Base-by-base conservation (phyloP, 495 filamentous ascomycete species). In the Thermothielavioides terrestris region DNA sequence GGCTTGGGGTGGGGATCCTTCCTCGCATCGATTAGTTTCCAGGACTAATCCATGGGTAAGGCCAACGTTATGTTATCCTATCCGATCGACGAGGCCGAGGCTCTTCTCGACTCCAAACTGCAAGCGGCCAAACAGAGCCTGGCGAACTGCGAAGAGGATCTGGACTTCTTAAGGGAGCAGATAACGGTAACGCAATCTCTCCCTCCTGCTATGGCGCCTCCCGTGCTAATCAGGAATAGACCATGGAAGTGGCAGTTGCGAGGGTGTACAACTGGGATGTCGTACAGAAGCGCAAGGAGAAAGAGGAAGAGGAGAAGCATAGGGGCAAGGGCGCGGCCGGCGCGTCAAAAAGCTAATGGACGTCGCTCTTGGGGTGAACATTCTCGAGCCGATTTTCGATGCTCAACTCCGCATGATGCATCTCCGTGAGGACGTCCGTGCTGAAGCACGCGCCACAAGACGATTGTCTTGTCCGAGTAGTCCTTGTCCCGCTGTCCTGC, bases 251-350 rank as follows among this genome's bases (percentile, higher is more conserved):
- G 32, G 92, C 92, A 11, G 89, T 89, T 15, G 92, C 92, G 18
- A 76, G 94, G 48, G 87, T 98, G n/a, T 98, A 97, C 66, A 98
- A 98, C 65, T 96, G 91, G 88, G 92, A 98, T 61, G 86, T 98
- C 6, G 86, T 87, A 28, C 82, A 94, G 75, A 86, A 91, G 67
- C 73, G 92, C 50, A 95, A 94, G 76, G 91, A 95, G 49, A 91
- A 87, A 65, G 77, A 75, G 15, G 84, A 85, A 7, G 81, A 82
- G 54, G 79, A 72, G 30, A 60, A 62, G 40, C 32, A 27, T n/a
- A 56, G 68, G 62, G 68, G 68, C 12, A 70, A 66, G 44, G 59
- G 58, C 20, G 48, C 52, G 7, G 58, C 64, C 50, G 53, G 45
- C 10, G 21, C 55, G 15, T 32, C 53, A 6, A 51, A 49, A 21